A percentile compares a stretch with the other conserved stretches of the same genome.
phyloP scores from a whole-genome alignment of 768 basidiomycete genomes.

The Phlebiopsis gigantea region DNA sequence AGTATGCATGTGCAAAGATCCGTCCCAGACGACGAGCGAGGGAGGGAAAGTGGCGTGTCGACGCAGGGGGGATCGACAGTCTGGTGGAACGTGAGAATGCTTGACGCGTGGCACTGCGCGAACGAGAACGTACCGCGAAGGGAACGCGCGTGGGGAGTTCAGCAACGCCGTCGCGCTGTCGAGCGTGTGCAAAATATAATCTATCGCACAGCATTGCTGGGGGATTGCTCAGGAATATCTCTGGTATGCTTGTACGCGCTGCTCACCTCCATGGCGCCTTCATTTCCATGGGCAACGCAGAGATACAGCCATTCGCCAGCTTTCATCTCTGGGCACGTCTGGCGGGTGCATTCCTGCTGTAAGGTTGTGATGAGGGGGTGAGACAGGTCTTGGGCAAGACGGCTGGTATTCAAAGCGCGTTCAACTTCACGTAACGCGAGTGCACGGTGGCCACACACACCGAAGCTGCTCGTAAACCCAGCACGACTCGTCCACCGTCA shows the following conservation, averaged over 20 bases:
- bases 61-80: conserved; percentile 74
- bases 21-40: conserved; percentile 88
- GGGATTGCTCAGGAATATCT: neutral
- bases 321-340: conserved; percentile 94
- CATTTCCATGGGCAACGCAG: conserved; percentile 91
- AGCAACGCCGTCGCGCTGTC: conserved; percentile 91
- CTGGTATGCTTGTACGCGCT: neutral
- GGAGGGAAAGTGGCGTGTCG: conserved; percentile 83
- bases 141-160: conserved; percentile 88
- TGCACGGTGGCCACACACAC: conserved; percentile 25
- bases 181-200: conserved; percentile 90
- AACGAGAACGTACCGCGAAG: conserved; percentile 63
- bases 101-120: conserved; percentile 9
- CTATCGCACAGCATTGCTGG: conserved; percentile 94
- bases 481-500: conserved; percentile 72
- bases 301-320: conserved; percentile 98
- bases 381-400: conserved; percentile 82
- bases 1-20: conserved; percentile 96
- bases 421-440: neutral
- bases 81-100: conserved; percentile 32
- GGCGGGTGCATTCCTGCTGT: conserved; percentile 82
- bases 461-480: conserved; percentile 76
- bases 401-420: conserved; percentile 37
- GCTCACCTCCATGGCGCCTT: conserved; percentile 79
- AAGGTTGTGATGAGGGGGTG: conserved; percentile 81